These are phyloP conservation scores for Aspergillus avenaceus DNA, from an alignment of 495 filamentous ascomycete genomes.

Conservation along the genomic window DNA sequence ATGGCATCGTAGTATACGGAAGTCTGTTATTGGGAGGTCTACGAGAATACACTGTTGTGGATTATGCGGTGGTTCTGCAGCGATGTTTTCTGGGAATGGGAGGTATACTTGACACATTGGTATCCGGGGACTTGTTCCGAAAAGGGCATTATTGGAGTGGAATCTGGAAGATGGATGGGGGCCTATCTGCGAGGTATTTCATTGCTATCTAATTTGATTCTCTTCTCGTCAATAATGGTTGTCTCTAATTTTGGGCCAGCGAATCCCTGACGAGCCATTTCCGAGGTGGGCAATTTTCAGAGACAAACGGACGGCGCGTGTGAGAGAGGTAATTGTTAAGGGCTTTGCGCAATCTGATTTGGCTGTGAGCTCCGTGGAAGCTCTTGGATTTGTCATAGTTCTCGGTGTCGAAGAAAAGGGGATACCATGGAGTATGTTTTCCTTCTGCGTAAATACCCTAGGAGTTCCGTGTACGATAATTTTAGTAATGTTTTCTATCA, in stretches of 20 bases:
- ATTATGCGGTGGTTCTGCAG: neutral
- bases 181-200: neutral
- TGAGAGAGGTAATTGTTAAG: neutral
- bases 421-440: neutral
- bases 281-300: neutral
- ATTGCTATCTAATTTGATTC: neutral
- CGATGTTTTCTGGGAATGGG: neutral
- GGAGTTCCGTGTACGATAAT: no score
- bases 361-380: neutral
- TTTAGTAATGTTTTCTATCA: no score
- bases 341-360: neutral
- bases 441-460: no score
- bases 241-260: neutral
- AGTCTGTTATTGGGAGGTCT: neutral
- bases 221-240: neutral
- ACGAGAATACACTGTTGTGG: neutral
- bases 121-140: neutral
- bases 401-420: neutral
- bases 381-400: neutral
- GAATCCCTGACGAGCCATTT: neutral
- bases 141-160: neutral
- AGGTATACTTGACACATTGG: neutral
- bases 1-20: constrained; percentile 4
- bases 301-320: neutral
- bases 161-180: neutral